Conservation (phyloP, 2,329 filamentous ascomycete genomes). For the Colletotrichum endophyticum region DNA sequence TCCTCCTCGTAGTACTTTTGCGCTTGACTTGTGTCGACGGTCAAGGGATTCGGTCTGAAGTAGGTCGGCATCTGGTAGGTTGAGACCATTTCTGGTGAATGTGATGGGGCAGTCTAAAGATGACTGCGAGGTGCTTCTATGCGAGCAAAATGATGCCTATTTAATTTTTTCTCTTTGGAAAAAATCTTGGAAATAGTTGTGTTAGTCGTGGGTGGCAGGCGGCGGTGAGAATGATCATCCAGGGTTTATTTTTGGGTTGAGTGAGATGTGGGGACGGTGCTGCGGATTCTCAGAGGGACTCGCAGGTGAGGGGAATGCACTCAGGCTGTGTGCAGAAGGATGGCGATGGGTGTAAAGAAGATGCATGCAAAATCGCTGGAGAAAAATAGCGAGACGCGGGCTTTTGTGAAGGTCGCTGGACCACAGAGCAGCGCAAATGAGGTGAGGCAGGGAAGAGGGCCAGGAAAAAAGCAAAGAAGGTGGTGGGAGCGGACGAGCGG, state of each 20-base stretch:
- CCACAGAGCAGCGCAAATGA: background rate
- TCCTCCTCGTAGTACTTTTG: constrained; percentile 68
- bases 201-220: constrained; percentile 16
- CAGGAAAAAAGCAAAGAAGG: constrained; percentile 4
- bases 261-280: constrained; percentile 16
- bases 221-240: constrained; percentile 16
- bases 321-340: background rate
- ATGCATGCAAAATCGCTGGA: background rate
- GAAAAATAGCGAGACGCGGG: background rate
- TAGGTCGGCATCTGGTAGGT: constrained; percentile 56
- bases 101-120: constrained; percentile 27
- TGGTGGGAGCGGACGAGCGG: constrained; percentile 10
- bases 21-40: constrained; percentile 57
- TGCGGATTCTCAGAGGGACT: constrained; percentile 11
- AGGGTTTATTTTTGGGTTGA: constrained; percentile 20
- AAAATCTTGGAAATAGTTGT: background rate
- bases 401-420: background rate
- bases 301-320: background rate
- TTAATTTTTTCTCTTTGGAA: background rate
- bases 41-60: constrained; percentile 55
- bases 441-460: background rate
- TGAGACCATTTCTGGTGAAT: constrained; percentile 48
- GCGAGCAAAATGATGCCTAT: constrained; percentile 6
- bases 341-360: background rate
- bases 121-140: constrained; percentile 14